A percentile compares a stretch with the other conserved stretches of the same genome.
phyloP scores from a whole-genome alignment of 1,139 yeast genomes.

The Trichomonascaceae sp. region DNA sequence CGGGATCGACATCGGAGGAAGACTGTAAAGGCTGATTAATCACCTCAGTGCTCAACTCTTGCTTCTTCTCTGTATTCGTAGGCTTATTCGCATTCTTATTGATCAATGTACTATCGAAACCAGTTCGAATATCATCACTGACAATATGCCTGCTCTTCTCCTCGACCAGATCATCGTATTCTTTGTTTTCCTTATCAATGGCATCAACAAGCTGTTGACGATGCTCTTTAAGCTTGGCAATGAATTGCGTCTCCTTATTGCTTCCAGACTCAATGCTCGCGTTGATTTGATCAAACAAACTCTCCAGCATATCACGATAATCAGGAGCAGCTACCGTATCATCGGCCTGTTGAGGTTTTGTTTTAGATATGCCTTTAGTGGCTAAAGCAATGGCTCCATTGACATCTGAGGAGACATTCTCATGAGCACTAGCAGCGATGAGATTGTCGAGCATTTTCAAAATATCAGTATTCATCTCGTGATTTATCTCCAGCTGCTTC shows the following conservation, averaged over 20 bases:
- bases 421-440: slow-evolving; percentile 32
- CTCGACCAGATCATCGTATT: slow-evolving; percentile 58
- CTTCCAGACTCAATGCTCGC: slow-evolving; percentile 39
- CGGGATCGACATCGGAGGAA: slow-evolving; percentile 3
- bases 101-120: slow-evolving; percentile 79
- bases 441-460: slow-evolving; percentile 66
- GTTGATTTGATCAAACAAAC: slow-evolving; percentile 69
- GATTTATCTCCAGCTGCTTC: slow-evolving; percentile 65
- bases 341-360: slow-evolving; percentile 42
- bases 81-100: slow-evolving; percentile 42
- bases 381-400: slow-evolving; percentile 30
- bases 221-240: slow-evolving; percentile 31
- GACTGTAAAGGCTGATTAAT: slow-evolving; percentile 18
- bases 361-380: slow-evolving; percentile 15
- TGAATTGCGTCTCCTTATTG: slow-evolving; percentile 19
- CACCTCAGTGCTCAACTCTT: slow-evolving; percentile 32
- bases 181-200: slow-evolving; percentile 55
- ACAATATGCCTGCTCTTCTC: slow-evolving; percentile 75
- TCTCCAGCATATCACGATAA: slow-evolving; percentile 88
- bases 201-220: slow-evolving; percentile 32
- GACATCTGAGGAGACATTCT: slow-evolving; percentile 31
- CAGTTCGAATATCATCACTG: slow-evolving; percentile 90
- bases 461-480: slow-evolving; percentile 68
- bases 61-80: slow-evolving; percentile 17
- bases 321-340: slow-evolving; percentile 59